Evolutionary conservation across 2,329 filamentous ascomycete genomes (phyloP), one percentile per base, ranked within the genome.

Genomic region (Epichloe glyceriae): DNA sequence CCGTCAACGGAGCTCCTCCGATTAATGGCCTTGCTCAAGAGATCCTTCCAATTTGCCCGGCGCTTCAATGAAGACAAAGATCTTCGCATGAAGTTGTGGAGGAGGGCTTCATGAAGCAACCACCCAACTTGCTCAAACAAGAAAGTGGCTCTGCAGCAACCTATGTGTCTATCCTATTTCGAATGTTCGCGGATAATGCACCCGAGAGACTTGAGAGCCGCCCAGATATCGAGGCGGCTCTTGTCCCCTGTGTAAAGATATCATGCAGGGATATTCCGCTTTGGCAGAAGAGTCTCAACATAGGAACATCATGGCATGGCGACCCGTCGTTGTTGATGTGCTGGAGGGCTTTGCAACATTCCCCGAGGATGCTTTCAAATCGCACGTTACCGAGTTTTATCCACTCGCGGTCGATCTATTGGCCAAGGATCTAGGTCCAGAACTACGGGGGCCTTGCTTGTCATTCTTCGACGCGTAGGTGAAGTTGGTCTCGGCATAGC

Each of bases 101-200:
- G 89, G 93, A 98, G 66, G 93, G 94, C 0, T 99, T 98, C 75
- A 99, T 99, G 93, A 95, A 95, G 70, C 93, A 98, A 64, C 91
- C 93, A 15, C 93, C 93, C 3, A 99, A 99, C 61, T 75, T 99
- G 12, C 78, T 99, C 33, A 98, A 98, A 71, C 93, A 99, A 66
- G 93, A 99, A 70, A 88, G 82, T 54, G 91, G 93, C 40, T 87
- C 85, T 50, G 93, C 93, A 0, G 87, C 88, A 2, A 96, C 94
- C 1, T 99, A 98, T 65, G 88, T 98, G 37, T 86, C 86, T 54
- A 98, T 99, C 57, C 73, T 99, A 30, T 88, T 98, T 70, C 79
- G 93, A 47, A 98, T 99, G 93, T 98, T 95, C 68, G 86, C 88
- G 46, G 93, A 99, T 62, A 84, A 86, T 54, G 80, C 84, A 38